Base-by-base conservation (phyloP, 179 eudicot genomes). In the Silene noctiflora region DNA sequence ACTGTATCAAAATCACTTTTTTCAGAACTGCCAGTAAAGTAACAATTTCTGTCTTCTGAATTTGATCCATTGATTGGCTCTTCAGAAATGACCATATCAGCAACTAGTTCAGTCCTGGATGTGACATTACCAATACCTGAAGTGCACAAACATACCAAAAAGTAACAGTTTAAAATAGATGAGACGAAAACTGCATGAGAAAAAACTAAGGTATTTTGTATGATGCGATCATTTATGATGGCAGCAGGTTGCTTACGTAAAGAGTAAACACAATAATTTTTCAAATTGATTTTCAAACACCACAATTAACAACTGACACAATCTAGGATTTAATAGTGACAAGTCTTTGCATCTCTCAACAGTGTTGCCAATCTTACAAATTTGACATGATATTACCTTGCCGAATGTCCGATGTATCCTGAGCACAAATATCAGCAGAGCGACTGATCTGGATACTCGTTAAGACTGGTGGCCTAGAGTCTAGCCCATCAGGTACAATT, bases 361-460 rank as follows among this genome's bases (percentile, higher is more conserved):
- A 46, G 69, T 25, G 48, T 76, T 51, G 60, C n/a, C 42, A 55
- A 69, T 56, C 33, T 11, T 39, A 25, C n/a, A 73, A 21, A 48
- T 56, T 72, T 21, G 58, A 71, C 33, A 58, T 46, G 62, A 24
- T 66, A 64, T 53, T 10, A 89, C 97, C 96, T 78, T 79, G 85
- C 48, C 67, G 78, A 73, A 76, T 69, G 73, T 93, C 93, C 70
- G 84, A 86, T 66, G 90, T 81, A 84, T 93, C 98, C 33, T 96
- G 97, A 70, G 83, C 94, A 80, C 76, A 90, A 48, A 86, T 85
- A 78, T 83, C 84, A 73, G 79, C 71, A 79, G 59, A 78, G 77
- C 74, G 76, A 61, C 77, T 39, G 60, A 46, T 76, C 64, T 78
- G 82, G 31, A 84, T 68, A 73, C 79, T 88, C 35, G 78, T 76